phyloP scores from a whole-genome alignment of 1,139 yeast genomes.

The Yamadazyma spencermartinsiae region DNA sequence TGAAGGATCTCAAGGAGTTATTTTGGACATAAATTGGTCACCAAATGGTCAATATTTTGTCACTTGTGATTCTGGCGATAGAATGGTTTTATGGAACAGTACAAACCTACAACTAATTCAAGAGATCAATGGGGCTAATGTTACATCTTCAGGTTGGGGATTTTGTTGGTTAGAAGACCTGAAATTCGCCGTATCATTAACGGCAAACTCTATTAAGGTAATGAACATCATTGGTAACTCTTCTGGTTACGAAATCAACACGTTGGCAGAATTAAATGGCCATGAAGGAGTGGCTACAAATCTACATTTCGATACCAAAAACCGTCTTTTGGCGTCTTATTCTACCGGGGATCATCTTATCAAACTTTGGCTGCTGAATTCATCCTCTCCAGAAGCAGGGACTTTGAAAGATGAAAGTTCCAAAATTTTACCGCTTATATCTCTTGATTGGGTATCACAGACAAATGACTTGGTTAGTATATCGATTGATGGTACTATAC shows the following conservation, averaged over 20 bases:
- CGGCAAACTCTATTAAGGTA: slow-evolving; percentile 56
- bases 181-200: slow-evolving; percentile 71
- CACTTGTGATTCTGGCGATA: slow-evolving; percentile 32
- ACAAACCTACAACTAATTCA: slow-evolving; percentile 31
- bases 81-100: slow-evolving; percentile 43
- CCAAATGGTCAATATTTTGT: slow-evolving; percentile 36
- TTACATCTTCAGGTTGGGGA: slow-evolving; percentile 21
- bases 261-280: slow-evolving; percentile 66
- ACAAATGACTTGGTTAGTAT: slow-evolving; percentile 29
- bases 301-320: slow-evolving; percentile 50
- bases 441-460: slow-evolving; percentile 51
- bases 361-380: slow-evolving; percentile 68
- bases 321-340: slow-evolving; percentile 65
- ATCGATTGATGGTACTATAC: slow-evolving; percentile 70
- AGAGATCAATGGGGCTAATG: slow-evolving; percentile 19
- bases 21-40: slow-evolving; percentile 36
- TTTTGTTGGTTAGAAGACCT: slow-evolving; percentile 68
- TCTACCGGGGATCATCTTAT: slow-evolving; percentile 70
- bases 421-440: slow-evolving; percentile 54
- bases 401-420: slow-evolving; percentile 24
- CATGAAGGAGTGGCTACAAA: slow-evolving; percentile 64
- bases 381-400: slow-evolving; percentile 47
- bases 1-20: slow-evolving; percentile 11
- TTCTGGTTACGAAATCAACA: slow-evolving; percentile 35
- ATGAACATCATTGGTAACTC: slow-evolving; percentile 38